Conservation (phyloP, 1,284 basidiomycete species). For the Sanghuangporus weigelae region DNA sequence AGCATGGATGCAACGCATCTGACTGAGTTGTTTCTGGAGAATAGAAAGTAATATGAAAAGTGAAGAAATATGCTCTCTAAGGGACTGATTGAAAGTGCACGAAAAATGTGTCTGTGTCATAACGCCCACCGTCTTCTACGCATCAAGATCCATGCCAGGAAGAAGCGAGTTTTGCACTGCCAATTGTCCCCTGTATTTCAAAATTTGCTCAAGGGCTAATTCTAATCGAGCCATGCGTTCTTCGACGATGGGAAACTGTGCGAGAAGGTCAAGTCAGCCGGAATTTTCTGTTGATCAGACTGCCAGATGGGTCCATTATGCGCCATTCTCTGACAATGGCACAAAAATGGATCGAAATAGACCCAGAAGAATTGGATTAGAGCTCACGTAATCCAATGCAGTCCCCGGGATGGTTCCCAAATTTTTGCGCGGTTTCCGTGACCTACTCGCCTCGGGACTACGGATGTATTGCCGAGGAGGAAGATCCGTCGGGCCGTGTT, state of each 20-base stretch:
- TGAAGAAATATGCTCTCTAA: too few species aligned
- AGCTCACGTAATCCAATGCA: conserved; percentile 20
- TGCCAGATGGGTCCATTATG: background rate
- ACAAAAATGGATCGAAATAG: background rate
- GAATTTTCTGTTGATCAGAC: background rate
- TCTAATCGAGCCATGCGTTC: conserved; percentile 19
- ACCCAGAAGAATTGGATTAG: background rate
- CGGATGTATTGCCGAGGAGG: conserved; percentile 20
- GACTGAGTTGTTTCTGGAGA: too few species aligned
- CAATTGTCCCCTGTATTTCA: conserved; percentile 16
- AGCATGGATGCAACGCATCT: too few species aligned
- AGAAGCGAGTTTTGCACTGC: conserved; percentile 19
- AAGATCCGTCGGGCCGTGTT: conserved; percentile 20
- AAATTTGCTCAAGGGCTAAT: conserved; percentile 19
- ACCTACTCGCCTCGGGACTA: conserved; percentile 17
- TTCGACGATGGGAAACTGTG: conserved; percentile 20
- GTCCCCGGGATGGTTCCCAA: conserved; percentile 20
- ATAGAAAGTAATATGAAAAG: too few species aligned
- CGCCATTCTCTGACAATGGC: background rate
- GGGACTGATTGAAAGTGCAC: too few species aligned
- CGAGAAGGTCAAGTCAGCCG: background rate
- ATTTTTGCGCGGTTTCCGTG: conserved; percentile 16
- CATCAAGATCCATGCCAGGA: conserved; percentile 7
- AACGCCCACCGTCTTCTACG: too few species aligned
- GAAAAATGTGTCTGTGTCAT: too few species aligned